Percentiles rank a stretch among this genome's conserved stretches.
phyloP scores from a whole-genome alignment of 2,329 filamentous ascomycete species.

The Fusarium odoratissimum region DNA sequence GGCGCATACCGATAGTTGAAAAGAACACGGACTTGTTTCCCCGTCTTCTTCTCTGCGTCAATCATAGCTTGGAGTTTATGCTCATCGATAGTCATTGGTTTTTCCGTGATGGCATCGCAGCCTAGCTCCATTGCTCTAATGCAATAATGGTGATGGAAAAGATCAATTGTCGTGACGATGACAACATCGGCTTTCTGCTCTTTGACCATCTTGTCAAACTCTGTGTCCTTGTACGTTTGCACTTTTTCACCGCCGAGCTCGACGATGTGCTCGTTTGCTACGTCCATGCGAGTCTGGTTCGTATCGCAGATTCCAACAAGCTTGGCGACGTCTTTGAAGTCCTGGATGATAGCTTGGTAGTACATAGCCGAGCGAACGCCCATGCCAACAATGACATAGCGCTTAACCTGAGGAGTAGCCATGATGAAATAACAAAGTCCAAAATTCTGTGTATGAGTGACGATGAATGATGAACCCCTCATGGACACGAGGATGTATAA shows the following conservation, averaged over 20 bases:
- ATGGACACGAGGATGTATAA: not conserved
- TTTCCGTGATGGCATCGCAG: conserved; percentile 70
- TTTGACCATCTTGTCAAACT: conserved; percentile 69
- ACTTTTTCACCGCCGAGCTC: conserved; percentile 60
- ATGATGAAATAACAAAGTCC: not conserved
- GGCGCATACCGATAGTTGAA: conserved; percentile 75
- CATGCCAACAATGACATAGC: conserved; percentile 68
- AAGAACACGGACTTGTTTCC: conserved; percentile 64
- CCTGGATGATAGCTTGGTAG: conserved; percentile 66
- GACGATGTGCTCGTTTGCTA: conserved; percentile 62
- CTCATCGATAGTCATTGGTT: conserved; percentile 73
- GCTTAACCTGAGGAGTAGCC: conserved; percentile 46
- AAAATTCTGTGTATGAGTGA: not conserved
- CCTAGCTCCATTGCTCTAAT: conserved; percentile 68
- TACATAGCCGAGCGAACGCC: conserved; percentile 70
- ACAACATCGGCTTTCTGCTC: conserved; percentile 69
- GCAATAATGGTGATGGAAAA: conserved; percentile 70
- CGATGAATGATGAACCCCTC: not conserved
- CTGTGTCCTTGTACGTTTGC: conserved; percentile 64
- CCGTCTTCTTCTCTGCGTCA: conserved; percentile 44
- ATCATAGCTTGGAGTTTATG: conserved; percentile 62
- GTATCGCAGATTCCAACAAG: conserved; percentile 70
- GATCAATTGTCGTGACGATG: conserved; percentile 72
- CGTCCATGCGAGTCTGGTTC: conserved; percentile 69
- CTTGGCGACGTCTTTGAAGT: conserved; percentile 60